Base-by-base conservation (phyloP, 495 filamentous ascomycete genomes). In the Terfezia boudieri region DNA sequence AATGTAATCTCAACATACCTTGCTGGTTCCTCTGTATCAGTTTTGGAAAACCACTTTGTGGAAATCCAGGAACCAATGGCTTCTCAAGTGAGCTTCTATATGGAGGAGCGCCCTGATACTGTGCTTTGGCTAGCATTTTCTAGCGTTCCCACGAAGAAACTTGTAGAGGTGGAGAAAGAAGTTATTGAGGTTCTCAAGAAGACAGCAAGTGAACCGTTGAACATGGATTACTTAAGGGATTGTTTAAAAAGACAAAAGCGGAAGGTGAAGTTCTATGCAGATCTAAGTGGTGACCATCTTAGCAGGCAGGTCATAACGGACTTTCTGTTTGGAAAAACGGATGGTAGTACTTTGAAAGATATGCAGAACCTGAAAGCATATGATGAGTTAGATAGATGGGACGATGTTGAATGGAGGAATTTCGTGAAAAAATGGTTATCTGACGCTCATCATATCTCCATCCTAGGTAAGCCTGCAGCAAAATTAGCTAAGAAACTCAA, bases 31-130 rank as follows among this genome's bases (percentile, higher is more conserved):
- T 90, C 90, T 5, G 85, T 93, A 2, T 89, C 87, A 2, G 71
- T 96, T 12, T 70, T 99, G 16, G 89, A 96, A 57, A 94, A 94
- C 59, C 76, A 77, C 17, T 74, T 99, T 53, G 90, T 99, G 9
- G 92, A 99, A 61, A 88, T 82, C 60, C 88, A 96, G 64, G 82
- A 93, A 57, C 62, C 63, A 14, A 72, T 95, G 54, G 84, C 86
- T 10, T 94, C 87, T 69, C 81, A 77, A 4, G 77, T 95, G 8
- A 76, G 76, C 36, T 86, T 81, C 62, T 76, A 74, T 61, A 81
- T 74, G 49, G 86, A 94, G 52, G 69, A 75, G 37, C 78, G 86
- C 38, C 85, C 86, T n/a, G 80, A 80, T 59, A 80, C 79, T 23
- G 72, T 93, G 53, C 83, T 96, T 43, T 85, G 79, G 69, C 79